phyloP scores from a whole-genome alignment of 1,139 yeast genomes.

The Wickerhamomyces sp. region DNA sequence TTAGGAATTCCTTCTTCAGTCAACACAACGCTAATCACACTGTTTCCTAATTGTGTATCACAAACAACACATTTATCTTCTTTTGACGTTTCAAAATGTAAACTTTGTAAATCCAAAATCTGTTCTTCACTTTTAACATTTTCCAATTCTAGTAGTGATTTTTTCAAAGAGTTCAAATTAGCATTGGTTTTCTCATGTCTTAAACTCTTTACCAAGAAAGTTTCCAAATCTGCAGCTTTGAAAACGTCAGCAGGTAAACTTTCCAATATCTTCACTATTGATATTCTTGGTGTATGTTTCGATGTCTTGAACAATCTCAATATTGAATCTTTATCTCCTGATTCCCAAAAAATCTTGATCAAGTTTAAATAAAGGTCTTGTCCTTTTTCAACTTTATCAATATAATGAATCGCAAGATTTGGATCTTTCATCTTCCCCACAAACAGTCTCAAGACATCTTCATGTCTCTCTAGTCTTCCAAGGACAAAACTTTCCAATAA shows the following conservation, averaged over 20 bases:
- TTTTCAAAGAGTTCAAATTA: constrained; percentile 23
- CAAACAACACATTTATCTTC: constrained; percentile 49
- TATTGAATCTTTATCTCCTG: constrained; percentile 30
- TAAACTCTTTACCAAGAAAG: constrained; percentile 44
- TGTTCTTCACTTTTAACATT: constrained; percentile 31
- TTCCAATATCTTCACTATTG: constrained; percentile 39
- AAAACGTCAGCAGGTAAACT: constrained; percentile 39
- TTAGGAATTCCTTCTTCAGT: too few species aligned
- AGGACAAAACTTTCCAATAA: constrained; percentile 54
- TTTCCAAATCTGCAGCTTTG: constrained; percentile 35
- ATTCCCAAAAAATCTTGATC: constrained; percentile 27
- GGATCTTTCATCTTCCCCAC: constrained; percentile 56
- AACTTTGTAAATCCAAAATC: constrained; percentile 25
- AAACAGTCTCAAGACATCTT: constrained; percentile 58
- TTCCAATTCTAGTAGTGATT: constrained; percentile 34
- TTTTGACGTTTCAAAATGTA: constrained; percentile 4
- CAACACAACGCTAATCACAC: constrained; percentile 55
- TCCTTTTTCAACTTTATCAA: constrained; percentile 38
- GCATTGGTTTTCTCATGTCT: constrained; percentile 29
- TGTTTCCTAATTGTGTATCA: constrained; percentile 53
- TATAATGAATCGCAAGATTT: constrained; percentile 53
- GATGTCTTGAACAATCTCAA: constrained; percentile 41
- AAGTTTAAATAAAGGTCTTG: constrained; percentile 32
- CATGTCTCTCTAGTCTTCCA: constrained; percentile 56
- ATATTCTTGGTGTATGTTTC: constrained; percentile 49